Conservation (phyloP, 352 stramenopile genomes). For the Globisporangium rhizosaccharum region DNA sequence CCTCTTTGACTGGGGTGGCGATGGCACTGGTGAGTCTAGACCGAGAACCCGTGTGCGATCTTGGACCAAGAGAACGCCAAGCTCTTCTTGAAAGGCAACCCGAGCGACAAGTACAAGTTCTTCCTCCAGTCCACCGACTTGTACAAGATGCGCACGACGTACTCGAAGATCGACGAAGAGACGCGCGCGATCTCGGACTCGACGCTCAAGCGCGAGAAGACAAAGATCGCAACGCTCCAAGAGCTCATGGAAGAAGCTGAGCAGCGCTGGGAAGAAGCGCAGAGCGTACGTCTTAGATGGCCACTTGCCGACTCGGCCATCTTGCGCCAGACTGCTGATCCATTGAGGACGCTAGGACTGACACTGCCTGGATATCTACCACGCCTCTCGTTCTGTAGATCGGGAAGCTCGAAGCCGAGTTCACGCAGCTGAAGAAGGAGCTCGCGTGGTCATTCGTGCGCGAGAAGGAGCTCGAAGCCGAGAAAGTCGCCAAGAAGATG, state of each 20-base stretch:
- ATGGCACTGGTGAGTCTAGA: constrained; percentile 47
- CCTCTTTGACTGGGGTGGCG: too few species aligned
- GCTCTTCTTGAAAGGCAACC: constrained; percentile 94
- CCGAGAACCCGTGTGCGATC: constrained; percentile 96
- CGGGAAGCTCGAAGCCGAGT: constrained; percentile 64
- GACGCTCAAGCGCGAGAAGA: constrained; percentile 54
- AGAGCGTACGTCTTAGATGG: constrained; percentile 36
- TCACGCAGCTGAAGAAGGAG: constrained; percentile 69
- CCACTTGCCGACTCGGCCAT: too few species aligned
- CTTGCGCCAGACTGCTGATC: background rate
- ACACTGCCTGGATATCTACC: background rate
- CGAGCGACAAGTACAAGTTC: constrained; percentile 96
- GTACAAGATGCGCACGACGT: constrained; percentile 86
- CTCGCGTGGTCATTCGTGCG: constrained; percentile 80
- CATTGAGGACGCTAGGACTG: background rate
- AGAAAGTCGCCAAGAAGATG: constrained; percentile 54
- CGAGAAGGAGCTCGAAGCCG: constrained; percentile 49
- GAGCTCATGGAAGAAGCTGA: constrained; percentile 60
- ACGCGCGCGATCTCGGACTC: constrained; percentile 57
- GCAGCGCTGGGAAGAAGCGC: constrained; percentile 68
- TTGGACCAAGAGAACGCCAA: constrained; percentile 98
- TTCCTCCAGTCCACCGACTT: constrained; percentile 96
- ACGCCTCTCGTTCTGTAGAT: constrained; percentile 29
- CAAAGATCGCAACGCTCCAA: constrained; percentile 51
- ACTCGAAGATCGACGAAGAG: constrained; percentile 85